These are phyloP conservation scores for Sphagnum magellanicum DNA, from an alignment of 228 moss, liverwort and hornwort genomes.

Conservation along the genomic window DNA sequence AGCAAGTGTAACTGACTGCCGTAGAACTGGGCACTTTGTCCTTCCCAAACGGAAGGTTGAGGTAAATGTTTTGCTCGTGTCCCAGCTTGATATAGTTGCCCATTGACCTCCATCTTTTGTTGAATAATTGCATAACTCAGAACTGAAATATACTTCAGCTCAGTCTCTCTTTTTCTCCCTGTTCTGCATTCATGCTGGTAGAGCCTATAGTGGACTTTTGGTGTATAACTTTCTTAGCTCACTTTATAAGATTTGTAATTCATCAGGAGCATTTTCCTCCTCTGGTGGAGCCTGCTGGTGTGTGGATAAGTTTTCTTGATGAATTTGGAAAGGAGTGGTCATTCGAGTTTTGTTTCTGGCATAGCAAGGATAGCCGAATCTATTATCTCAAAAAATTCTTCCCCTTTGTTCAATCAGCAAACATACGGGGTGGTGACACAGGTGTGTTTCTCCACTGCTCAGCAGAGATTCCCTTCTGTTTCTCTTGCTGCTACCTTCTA, in stretches of 20 bases:
- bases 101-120: too few species aligned
- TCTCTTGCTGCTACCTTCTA: too few species aligned
- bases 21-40: slow-evolving; percentile 63
- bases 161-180: too few species aligned
- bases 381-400: slow-evolving; percentile 66
- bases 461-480: too few species aligned
- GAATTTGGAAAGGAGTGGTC: slow-evolving; percentile 55
- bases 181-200: too few species aligned
- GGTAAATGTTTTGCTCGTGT: slow-evolving; percentile 8
- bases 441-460: slow-evolving; percentile 13
- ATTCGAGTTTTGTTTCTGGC: slow-evolving; percentile 68
- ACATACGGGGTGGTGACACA: slow-evolving; percentile 58
- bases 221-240: too few species aligned
- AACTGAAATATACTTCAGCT: too few species aligned
- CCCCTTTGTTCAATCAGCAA: slow-evolving; percentile 52
- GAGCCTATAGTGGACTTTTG: too few species aligned
- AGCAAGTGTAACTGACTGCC: slow-evolving; percentile 59
- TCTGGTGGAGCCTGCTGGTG: slow-evolving; percentile 45
- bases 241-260: too few species aligned
- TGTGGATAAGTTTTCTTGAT: slow-evolving; percentile 62
- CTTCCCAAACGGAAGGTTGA: slow-evolving; percentile 66
- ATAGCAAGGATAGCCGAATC: slow-evolving; percentile 65
- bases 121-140: too few species aligned
- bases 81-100: too few species aligned
- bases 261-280: slow-evolving; percentile 50